phyloP scores from a whole-genome alignment of 768 basidiomycete species.

The Suillus discolor region DNA sequence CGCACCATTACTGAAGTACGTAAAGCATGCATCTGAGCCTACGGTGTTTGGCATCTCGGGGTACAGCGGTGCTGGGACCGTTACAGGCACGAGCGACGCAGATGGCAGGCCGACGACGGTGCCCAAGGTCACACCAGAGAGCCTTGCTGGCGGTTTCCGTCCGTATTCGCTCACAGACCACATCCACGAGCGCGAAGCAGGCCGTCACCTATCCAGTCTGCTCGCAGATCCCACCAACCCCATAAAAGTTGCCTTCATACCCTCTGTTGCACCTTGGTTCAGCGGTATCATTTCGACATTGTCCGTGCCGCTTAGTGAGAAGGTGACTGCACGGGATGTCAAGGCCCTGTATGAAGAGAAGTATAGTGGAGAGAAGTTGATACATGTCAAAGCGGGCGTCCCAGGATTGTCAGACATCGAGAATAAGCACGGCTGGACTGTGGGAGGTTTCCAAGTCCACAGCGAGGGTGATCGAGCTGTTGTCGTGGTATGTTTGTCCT shows the following conservation, averaged over 20 bases:
- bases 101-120: constrained; percentile 73
- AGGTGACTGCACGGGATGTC: constrained; percentile 73
- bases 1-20: constrained; percentile 80
- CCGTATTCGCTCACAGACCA: constrained; percentile 95
- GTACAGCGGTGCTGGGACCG: constrained; percentile 93
- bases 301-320: constrained; percentile 74
- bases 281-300: constrained; percentile 91
- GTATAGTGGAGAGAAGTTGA: constrained; percentile 76
- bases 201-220: constrained; percentile 74
- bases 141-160: constrained; percentile 71
- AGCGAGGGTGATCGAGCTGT: constrained; percentile 88
- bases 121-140: constrained; percentile 82
- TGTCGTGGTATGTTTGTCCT: constrained; percentile 68
- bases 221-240: constrained; percentile 35
- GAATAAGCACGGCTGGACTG: constrained; percentile 84
- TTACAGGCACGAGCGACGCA: constrained; percentile 60
- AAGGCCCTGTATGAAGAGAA: constrained; percentile 71
- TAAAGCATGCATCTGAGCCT: constrained; percentile 61
- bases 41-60: constrained; percentile 94
- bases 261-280: constrained; percentile 91
- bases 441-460: constrained; percentile 94
- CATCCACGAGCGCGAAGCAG: constrained; percentile 97
- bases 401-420: constrained; percentile 77
- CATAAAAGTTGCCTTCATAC: constrained; percentile 81
- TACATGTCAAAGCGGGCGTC: constrained; percentile 67